Conservation (phyloP, 371 early-diverging fungal genomes). For the Actinomortierella ambigua region DNA sequence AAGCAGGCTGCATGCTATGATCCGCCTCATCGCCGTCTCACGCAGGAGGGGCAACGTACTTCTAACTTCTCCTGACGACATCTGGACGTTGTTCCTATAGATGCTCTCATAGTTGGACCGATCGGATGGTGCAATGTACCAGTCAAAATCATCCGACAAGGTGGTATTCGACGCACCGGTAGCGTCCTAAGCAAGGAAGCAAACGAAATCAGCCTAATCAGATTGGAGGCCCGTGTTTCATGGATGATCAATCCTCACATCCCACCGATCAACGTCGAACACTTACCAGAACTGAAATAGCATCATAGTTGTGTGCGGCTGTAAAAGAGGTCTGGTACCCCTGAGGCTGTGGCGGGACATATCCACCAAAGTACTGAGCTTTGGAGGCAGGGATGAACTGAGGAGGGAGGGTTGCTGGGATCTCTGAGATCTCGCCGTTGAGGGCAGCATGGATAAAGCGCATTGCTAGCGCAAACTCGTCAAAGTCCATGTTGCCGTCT, state of each 20-base stretch:
- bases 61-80: conserved; percentile 63
- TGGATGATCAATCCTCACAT: conserved; percentile 9
- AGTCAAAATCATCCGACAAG: conserved; percentile 64
- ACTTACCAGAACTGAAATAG: conserved; percentile 42
- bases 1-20: too few relatives aligned
- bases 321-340: conserved; percentile 33
- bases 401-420: conserved; percentile 63
- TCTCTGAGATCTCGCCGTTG: conserved; percentile 60
- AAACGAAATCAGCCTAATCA: conserved; percentile 5
- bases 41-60: conserved; percentile 47
- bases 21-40: too few relatives aligned
- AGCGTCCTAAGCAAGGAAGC: conserved; percentile 21
- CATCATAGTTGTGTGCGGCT: conserved; percentile 23
- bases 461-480: conserved; percentile 89
- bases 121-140: conserved; percentile 77
- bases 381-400: conserved; percentile 56
- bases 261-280: conserved; percentile 4
- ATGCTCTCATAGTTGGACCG: conserved; percentile 71
- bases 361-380: conserved; percentile 52
- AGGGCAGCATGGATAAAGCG: conserved; percentile 75
- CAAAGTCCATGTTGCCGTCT: conserved; percentile 87
- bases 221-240: neutral
- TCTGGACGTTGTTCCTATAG: conserved; percentile 61
- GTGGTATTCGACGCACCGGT: conserved; percentile 28
- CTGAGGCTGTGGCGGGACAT: conserved; percentile 50